Percentiles rank a stretch among this genome's conserved stretches.
Conservation (phyloP, 768 basidiomycete genomes). For the Nevesoporus exiguus region DNA sequence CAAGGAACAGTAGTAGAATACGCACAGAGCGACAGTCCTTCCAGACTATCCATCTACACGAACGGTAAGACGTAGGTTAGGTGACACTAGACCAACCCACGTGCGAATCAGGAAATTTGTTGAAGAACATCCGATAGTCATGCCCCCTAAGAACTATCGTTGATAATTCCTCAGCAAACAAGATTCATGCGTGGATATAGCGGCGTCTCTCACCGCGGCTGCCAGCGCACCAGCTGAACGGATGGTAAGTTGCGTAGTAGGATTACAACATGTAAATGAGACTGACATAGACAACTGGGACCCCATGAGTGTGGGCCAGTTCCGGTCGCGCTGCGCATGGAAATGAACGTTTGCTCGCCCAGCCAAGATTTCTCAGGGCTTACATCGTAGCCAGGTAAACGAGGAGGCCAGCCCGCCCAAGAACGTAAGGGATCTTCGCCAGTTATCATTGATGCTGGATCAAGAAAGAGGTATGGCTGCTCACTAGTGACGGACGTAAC, state of each 20-base stretch:
- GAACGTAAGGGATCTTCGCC: slow-evolving; percentile 21
- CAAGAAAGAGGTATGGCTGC: neutral
- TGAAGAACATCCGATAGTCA: slow-evolving; percentile 19
- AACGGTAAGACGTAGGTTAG: neutral
- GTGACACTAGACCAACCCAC: slow-evolving; percentile 6
- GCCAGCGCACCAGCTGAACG: slow-evolving; percentile 1
- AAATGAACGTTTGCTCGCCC: neutral
- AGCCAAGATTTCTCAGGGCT: neutral
- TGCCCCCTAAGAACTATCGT: slow-evolving; percentile 1
- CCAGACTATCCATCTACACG: slow-evolving; percentile 25
- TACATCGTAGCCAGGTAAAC: slow-evolving; percentile 11
- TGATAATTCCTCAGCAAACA: neutral
- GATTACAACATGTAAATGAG: neutral
- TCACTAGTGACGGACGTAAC: slow-evolving; percentile 22
- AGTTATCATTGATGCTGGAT: neutral
- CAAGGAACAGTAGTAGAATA: slow-evolving; percentile 8
- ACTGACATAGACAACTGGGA: slow-evolving; percentile 15
- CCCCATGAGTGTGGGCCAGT: neutral
- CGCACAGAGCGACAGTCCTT: slow-evolving; percentile 10
- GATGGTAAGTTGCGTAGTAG: neutral
- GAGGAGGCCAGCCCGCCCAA: slow-evolving; percentile 15
- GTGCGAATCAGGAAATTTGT: slow-evolving; percentile 23
- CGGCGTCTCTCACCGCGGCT: slow-evolving; percentile 3
- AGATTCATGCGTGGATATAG: neutral
- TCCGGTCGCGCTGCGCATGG: neutral